These are phyloP conservation scores for Aphanomyces stellatus DNA, from an alignment of 352 stramenopile species.

Conservation along the genomic window DNA sequence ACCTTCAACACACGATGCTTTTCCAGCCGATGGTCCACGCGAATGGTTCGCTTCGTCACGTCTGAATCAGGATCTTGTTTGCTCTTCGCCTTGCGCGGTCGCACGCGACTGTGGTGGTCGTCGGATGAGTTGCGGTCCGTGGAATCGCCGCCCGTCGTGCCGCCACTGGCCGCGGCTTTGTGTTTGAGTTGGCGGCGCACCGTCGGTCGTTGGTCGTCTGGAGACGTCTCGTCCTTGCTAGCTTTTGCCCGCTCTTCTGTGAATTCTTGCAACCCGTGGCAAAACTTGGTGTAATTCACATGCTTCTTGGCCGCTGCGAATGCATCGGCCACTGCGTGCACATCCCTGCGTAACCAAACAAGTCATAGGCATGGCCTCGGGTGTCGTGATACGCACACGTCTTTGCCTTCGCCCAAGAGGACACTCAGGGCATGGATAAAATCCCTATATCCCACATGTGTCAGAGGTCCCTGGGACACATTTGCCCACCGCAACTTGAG, in stretches of 20 bases:
- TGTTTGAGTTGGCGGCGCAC: background rate
- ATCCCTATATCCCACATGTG: background rate
- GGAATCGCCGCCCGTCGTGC: background rate
- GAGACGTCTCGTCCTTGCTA: background rate
- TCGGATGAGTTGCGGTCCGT: background rate
- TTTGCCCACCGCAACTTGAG: constrained; percentile 1
- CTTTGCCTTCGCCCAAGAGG: background rate
- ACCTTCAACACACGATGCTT: constrained; percentile 33
- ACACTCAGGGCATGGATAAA: constrained; percentile 1
- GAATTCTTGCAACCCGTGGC: background rate
- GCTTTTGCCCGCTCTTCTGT: background rate
- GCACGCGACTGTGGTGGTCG: background rate
- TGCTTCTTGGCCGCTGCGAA: constrained; percentile 1
- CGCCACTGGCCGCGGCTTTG: background rate
- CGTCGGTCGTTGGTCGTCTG: background rate
- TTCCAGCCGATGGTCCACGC: constrained; percentile 41
- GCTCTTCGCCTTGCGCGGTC: background rate
- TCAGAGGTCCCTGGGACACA: background rate
- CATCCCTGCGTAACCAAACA: no score
- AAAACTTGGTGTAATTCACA: constrained; percentile 19
- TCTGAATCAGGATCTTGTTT: constrained; percentile 1
- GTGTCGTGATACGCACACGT: background rate
- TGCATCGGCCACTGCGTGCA: background rate
- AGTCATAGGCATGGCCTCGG: no score
- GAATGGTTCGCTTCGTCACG: constrained; percentile 25